These are phyloP conservation scores for Termitomyces sp. DNA, from an alignment of 1,284 basidiomycete genomes.

Conservation along the genomic window DNA sequence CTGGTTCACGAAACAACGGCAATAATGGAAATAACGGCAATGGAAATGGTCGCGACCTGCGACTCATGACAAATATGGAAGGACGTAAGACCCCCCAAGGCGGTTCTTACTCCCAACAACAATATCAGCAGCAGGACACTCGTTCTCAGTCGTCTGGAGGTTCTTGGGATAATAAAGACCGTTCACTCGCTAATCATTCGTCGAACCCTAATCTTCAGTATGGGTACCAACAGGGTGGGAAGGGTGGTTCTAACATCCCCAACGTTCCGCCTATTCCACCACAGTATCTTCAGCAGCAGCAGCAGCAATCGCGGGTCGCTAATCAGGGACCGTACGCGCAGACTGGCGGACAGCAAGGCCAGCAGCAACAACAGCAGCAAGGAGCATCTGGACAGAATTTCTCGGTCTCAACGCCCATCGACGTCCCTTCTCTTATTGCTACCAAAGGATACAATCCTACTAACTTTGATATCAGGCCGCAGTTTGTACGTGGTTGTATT, in stretches of 20 bases:
- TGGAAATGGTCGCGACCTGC: slow-evolving; percentile 37
- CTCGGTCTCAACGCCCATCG: slow-evolving; percentile 63
- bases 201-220: slow-evolving; percentile 70
- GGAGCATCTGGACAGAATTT: slow-evolving; percentile 38
- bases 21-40: slow-evolving; percentile 29
- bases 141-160: slow-evolving; percentile 37
- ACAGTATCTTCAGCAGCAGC: slow-evolving; percentile 64
- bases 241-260: slow-evolving; percentile 41
- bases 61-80: slow-evolving; percentile 57
- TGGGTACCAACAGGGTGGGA: slow-evolving; percentile 46
- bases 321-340: slow-evolving; percentile 25
- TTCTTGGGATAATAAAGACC: slow-evolving; percentile 60
- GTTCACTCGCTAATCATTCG: slow-evolving; percentile 44
- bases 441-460: slow-evolving; percentile 89
- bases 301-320: slow-evolving; percentile 46
- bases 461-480: slow-evolving; percentile 78
- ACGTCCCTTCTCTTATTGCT: slow-evolving; percentile 82
- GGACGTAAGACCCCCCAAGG: slow-evolving; percentile 49
- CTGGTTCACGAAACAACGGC: slow-evolving; percentile 30
- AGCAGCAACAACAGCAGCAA: slow-evolving; percentile 23
- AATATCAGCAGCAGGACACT: slow-evolving; percentile 29
- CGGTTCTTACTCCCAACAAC: slow-evolving; percentile 18
- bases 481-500: slow-evolving; percentile 47
- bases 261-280: slow-evolving; percentile 66
- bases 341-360: slow-evolving; percentile 17